Evolutionary conservation across 1,139 yeast species (phyloP).

Genomic region (Suhomyces ambrosiae): DNA sequence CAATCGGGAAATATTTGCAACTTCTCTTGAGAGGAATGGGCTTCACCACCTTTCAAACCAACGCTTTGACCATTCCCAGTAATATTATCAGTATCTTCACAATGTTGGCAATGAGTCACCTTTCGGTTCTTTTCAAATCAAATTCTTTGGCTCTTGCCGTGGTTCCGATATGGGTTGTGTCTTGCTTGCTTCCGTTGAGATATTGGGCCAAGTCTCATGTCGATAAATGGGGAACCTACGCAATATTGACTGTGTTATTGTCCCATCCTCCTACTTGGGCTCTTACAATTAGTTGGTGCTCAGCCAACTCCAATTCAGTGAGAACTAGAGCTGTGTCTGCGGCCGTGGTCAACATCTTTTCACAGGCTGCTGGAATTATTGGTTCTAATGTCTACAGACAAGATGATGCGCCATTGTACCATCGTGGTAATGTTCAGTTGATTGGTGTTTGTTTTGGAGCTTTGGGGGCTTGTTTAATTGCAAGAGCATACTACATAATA

Average conservation of each 20-base stretch:
- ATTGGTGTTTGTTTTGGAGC: constrained; percentile 18
- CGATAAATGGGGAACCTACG: constrained; percentile 24
- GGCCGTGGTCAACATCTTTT: constrained; percentile 21
- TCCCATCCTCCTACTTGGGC: constrained; percentile 19
- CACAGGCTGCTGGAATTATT: constrained; percentile 19
- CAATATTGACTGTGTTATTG: constrained; percentile 19
- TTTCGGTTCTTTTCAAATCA: constrained; percentile 17
- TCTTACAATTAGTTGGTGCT: constrained; percentile 21
- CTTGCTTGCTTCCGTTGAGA: constrained; percentile 19
- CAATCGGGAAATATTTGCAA: constrained; percentile 19
- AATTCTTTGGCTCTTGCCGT: constrained; percentile 15
- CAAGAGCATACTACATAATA: constrained; percentile 41
- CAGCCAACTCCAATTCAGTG: constrained; percentile 21
- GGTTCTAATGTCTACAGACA: constrained; percentile 18
- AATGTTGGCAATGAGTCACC: constrained; percentile 17
- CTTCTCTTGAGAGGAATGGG: constrained; percentile 21
- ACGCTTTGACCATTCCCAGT: constrained; percentile 24
- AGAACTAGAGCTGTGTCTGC: constrained; percentile 22
- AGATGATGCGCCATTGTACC: constrained; percentile 21
- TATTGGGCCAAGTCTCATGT: constrained; percentile 22
- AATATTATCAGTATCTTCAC: constrained; percentile 18
- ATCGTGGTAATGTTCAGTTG: constrained; percentile 18
- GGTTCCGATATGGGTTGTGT: constrained; percentile 17
- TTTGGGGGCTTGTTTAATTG: constrained; percentile 14
- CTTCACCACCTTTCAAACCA: constrained; percentile 22